Evolutionary conservation across 495 filamentous ascomycete species (phyloP).

Genomic region (Apiosordaria backusii): DNA sequence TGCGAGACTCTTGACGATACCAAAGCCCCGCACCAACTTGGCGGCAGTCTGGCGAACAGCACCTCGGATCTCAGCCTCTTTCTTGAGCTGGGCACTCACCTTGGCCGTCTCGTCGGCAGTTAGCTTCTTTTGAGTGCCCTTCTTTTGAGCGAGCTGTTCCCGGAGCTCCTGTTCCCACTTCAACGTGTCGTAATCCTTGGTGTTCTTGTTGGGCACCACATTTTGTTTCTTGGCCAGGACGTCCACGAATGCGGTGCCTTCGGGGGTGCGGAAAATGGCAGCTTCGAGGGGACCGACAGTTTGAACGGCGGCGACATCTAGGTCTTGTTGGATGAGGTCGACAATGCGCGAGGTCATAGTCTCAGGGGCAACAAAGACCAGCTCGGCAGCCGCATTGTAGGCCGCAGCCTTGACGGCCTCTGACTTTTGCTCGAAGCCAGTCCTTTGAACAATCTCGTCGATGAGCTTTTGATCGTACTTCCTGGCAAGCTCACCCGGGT

Average conservation of each 20-base stretch:
- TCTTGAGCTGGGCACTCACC: slow-evolving; percentile 84
- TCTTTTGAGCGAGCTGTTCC: slow-evolving; percentile 83
- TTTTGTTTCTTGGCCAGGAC: slow-evolving; percentile 77
- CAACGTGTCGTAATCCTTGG: slow-evolving; percentile 86
- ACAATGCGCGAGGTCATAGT: slow-evolving; percentile 72
- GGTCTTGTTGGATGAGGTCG: slow-evolving; percentile 63
- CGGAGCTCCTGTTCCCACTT: slow-evolving; percentile 97
- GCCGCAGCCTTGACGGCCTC: slow-evolving; percentile 61
- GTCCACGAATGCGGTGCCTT: slow-evolving; percentile 84
- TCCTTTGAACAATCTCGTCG: slow-evolving; percentile 47
- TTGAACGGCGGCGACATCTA: slow-evolving; percentile 62
- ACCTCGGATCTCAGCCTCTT: slow-evolving; percentile 74
- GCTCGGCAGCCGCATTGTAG: slow-evolving; percentile 75
- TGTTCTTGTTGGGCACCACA: slow-evolving; percentile 70
- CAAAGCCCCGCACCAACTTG: slow-evolving; percentile 72
- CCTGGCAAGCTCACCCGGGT: slow-evolving; percentile 73
- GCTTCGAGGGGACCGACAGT: slow-evolving; percentile 79
- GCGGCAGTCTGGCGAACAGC: slow-evolving; percentile 63
- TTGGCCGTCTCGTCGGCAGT: slow-evolving; percentile 82
- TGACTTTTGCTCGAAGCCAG: slow-evolving; percentile 45
- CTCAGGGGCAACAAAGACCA: slow-evolving; percentile 91
- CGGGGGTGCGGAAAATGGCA: slow-evolving; percentile 83
- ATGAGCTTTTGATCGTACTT: slow-evolving; percentile 46
- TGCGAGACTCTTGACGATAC: slow-evolving; percentile 76
- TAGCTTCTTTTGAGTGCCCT: slow-evolving; percentile 86